Evolutionary conservation across 768 basidiomycete species (phyloP).

Genomic region (Lanmaoa rubissima): DNA sequence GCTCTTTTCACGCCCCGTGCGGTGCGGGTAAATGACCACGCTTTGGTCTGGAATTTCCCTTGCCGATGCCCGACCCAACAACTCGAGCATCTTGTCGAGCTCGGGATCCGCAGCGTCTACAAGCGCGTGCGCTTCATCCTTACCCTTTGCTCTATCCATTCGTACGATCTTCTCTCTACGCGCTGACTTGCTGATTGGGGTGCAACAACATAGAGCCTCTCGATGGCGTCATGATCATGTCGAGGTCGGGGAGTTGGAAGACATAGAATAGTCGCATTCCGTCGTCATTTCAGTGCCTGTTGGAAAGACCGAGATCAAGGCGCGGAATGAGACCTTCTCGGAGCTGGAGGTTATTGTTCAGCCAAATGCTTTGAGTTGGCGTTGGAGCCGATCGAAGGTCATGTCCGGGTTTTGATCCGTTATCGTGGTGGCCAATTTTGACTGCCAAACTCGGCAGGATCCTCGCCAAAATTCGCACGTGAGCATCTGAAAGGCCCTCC

Average conservation of each 20-base stretch:
- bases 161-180: conserved; percentile 77
- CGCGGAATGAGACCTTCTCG: conserved; percentile 17
- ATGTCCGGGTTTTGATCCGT: no score
- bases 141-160: conserved; percentile 67
- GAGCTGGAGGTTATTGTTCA: conserved; percentile 19
- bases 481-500: no score
- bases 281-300: not conserved
- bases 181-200: conserved; percentile 92
- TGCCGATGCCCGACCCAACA: conserved; percentile 69
- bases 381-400: no score
- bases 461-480: no score
- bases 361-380: conserved; percentile 3
- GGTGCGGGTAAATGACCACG: conserved; percentile 60
- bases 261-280: not conserved
- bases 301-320: not conserved
- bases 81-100: conserved; percentile 69
- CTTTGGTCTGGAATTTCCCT: conserved; percentile 69
- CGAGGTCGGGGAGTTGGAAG: conserved; percentile 65
- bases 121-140: conserved; percentile 46
- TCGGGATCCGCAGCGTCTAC: conserved; percentile 42
- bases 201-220: conserved; percentile 78
- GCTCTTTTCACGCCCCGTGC: conserved; percentile 54
- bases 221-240: conserved; percentile 85
- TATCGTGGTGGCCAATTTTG: no score
- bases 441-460: no score